Percentiles rank a stretch among this genome's conserved stretches.
phyloP scores from a whole-genome alignment of 2,329 filamentous ascomycete genomes.

The Penicillium sp. region DNA sequence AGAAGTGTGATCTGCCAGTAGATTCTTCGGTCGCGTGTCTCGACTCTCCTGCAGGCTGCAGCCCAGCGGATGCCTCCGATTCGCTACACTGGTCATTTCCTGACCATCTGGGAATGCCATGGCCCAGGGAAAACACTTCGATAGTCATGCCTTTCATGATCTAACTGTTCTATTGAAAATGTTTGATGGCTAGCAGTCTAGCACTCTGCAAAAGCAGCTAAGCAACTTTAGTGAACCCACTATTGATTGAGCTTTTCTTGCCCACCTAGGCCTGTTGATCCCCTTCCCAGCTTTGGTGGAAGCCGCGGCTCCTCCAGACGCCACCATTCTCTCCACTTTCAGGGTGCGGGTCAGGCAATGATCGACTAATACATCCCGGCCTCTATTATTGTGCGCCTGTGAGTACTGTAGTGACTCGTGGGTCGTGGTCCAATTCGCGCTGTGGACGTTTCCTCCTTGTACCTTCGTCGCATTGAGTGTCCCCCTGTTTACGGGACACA shows the following conservation, averaged over 20 bases:
- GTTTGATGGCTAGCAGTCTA: too few species aligned
- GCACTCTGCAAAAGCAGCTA: neutral
- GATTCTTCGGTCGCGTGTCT: neutral
- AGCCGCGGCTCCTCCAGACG: neutral
- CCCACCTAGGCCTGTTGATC: neutral
- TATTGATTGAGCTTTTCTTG: neutral
- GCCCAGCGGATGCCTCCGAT: neutral
- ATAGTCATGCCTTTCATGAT: neutral
- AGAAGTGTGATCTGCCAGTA: neutral
- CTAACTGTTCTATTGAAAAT: neutral
- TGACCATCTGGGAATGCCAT: neutral
- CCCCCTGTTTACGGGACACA: neutral
- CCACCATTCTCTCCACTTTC: neutral
- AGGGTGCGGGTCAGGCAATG: neutral
- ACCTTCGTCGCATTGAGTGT: neutral
- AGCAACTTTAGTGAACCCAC: neutral
- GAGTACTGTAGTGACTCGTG: neutral
- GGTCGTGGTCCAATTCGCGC: neutral
- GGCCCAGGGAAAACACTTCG: neutral
- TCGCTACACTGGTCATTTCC: neutral
- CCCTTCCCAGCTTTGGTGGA: neutral
- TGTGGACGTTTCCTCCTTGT: neutral
- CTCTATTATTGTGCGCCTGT: neutral
- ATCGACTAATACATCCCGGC: neutral
- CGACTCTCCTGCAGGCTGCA: neutral